Evolutionary conservation across 805 yeast genomes (phyloP).

Genomic region (Wickerhamomyces ciferrii): DNA sequence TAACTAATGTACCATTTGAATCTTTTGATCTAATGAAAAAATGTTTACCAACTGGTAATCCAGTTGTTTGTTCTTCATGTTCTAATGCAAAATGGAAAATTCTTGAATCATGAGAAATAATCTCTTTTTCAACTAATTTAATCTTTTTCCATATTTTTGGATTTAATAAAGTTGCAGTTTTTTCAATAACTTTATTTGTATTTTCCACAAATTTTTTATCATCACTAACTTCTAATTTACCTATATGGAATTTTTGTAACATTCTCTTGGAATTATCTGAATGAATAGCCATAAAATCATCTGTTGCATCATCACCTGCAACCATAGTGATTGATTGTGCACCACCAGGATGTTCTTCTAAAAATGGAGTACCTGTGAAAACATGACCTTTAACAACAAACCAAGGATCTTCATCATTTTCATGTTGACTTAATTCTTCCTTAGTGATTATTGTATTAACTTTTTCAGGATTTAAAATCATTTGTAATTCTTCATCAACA

Average conservation of each 20-base stretch:
- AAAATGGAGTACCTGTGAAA: conserved; percentile 27
- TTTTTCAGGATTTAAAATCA: conserved; percentile 25
- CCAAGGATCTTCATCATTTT: conserved; percentile 10
- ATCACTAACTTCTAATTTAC: conserved; percentile 9
- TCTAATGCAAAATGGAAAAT: conserved; percentile 25
- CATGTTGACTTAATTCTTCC: conserved; percentile 7
- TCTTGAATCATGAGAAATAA: conserved; percentile 24
- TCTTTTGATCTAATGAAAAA: conserved; percentile 23
- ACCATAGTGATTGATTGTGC: conserved; percentile 20
- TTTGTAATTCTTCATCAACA: conserved; percentile 21
- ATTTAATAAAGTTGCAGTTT: conserved; percentile 17
- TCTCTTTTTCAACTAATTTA: conserved; percentile 15
- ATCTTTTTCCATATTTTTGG: conserved; percentile 26
- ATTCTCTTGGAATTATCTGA: conserved; percentile 23
- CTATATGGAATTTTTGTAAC: conserved; percentile 23
- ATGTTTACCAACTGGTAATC: conserved; percentile 28
- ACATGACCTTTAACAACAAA: conserved; percentile 30
- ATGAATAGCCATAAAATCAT: conserved; percentile 29
- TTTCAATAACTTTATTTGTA: not conserved
- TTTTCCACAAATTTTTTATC: too few species aligned
- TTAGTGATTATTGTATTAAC: conserved; percentile 2
- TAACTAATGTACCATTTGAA: conserved; percentile 18
- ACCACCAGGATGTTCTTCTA: conserved; percentile 29
- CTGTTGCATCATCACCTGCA: conserved; percentile 26
- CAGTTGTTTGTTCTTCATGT: conserved; percentile 25